A percentile compares a stretch with the other conserved stretches of the same genome.
Evolutionary conservation across 2,329 filamentous ascomycete species (phyloP).

Genomic region (Lachnellula occidentalis): DNA sequence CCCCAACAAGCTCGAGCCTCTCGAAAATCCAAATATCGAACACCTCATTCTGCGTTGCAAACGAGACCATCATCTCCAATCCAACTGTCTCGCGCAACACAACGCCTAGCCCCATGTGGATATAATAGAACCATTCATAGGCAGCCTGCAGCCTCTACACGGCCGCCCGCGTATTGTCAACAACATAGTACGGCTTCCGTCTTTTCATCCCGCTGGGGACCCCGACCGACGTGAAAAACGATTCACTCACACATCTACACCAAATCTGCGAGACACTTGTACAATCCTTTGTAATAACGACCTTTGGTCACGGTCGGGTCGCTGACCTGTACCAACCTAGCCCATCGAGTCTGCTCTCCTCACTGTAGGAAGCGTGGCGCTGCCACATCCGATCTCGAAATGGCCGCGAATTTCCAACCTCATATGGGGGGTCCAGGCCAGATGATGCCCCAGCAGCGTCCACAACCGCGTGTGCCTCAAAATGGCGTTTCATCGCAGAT

Average conservation of each 20-base stretch:
- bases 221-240: not conserved
- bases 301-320: conserved; percentile 18
- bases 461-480: conserved; percentile 16
- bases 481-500: conserved; percentile 16
- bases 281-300: conserved; percentile 2
- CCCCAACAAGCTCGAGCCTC: not conserved
- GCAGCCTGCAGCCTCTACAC: conserved; percentile 24
- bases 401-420: conserved; percentile 31
- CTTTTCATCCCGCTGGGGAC: conserved; percentile 6
- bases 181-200: conserved; percentile 13
- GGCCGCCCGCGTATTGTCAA: conserved; percentile 25
- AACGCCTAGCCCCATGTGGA: conserved; percentile 25
- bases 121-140: conserved; percentile 19
- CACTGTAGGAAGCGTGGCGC: conserved; percentile 21
- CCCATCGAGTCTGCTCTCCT: conserved; percentile 15
- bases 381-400: conserved; percentile 23
- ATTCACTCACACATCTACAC: conserved; percentile 1
- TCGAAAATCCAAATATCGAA: conserved; percentile 2
- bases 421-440: conserved; percentile 26
- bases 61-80: conserved; percentile 17
- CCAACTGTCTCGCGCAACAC: conserved; percentile 22
- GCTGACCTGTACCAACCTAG: conserved; percentile 15
- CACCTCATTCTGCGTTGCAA: conserved; percentile 21
- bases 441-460: conserved; percentile 27
- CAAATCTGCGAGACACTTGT: conserved; percentile 6